Evolutionary conservation across 1,139 yeast genomes (phyloP), one percentile per base, ranked within the genome.

Genomic region (Taphrina flavorubra): DNA sequence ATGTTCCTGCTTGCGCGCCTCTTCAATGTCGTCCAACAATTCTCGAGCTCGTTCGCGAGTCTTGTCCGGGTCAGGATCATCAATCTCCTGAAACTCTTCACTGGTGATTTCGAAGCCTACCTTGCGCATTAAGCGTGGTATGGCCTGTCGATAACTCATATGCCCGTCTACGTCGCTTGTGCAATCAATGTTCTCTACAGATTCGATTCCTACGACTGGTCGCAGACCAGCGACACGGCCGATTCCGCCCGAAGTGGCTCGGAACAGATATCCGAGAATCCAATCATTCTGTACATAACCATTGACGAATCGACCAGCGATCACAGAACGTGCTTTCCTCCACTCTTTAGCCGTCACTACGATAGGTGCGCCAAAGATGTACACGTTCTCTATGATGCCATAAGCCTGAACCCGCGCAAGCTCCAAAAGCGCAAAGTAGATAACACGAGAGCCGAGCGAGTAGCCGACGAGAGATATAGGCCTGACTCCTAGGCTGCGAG

Each of bases 231-330:
- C 95, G 63, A 95, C 95, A 16, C 90, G 84, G 75, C 90, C 88
- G 65, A 95, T 81, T 0, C 99, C 98, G 69, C 99, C 98, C 69
- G 95, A 87, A 0, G 98, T 92, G 0, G 99, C 99, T 73, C 99
- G 83, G 78, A 94, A 95, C 55, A 95, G 79, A 77, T 95, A 95
- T 0, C 99, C 99, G 71, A 95, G 81, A 72, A 95, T 88, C 99
- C 99, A 95, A 79, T 95, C 99, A 75, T 89, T 92, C 72, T 86
- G 85, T 1, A 97, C 90, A 77, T 86, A 95, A 0, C 97, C 98
- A 77, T 92, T 94, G 55, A 94, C 86, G 76, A 91, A 92, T 65
- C 88, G 82, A 0, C 99, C 99, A 74, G 96, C 88, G 1, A 95
- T 97, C 20, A 90, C 95, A 0, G 96, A 86, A 71, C 95, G 82